phyloP scores from a whole-genome alignment of 2,329 filamentous ascomycete genomes.

The Domatiomyces catenatus region DNA sequence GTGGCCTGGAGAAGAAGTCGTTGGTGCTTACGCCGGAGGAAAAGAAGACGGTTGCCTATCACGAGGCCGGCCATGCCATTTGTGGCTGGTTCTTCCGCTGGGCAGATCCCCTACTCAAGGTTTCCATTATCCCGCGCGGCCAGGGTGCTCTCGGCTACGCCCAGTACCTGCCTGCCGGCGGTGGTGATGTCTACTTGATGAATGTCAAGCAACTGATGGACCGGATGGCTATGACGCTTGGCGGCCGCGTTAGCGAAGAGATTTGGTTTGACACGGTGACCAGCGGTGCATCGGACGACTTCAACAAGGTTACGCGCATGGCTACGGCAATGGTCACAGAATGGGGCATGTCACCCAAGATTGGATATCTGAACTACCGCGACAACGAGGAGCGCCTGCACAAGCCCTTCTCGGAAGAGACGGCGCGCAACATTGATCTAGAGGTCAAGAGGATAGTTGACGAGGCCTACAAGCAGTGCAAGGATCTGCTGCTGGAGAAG shows the following conservation, averaged over 20 bases:
- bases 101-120: slow-evolving; percentile 94
- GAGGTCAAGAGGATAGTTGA: slow-evolving; percentile 88
- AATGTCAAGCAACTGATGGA: slow-evolving; percentile 93
- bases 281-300: slow-evolving; percentile 87
- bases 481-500: slow-evolving; percentile 65
- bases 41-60: slow-evolving; percentile 92
- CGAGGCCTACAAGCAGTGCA: slow-evolving; percentile 82
- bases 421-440: slow-evolving; percentile 75
- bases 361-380: slow-evolving; percentile 84
- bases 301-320: slow-evolving; percentile 95
- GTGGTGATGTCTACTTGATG: slow-evolving; percentile 78
- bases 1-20: slow-evolving; percentile 93
- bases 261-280: slow-evolving; percentile 94
- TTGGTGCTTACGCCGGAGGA: slow-evolving; percentile 83
- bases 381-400: slow-evolving; percentile 65
- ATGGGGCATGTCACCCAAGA: slow-evolving; percentile 93
- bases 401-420: slow-evolving; percentile 93
- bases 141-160: slow-evolving; percentile 89
- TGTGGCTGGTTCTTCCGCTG: slow-evolving; percentile 96
- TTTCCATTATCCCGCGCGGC: slow-evolving; percentile 93
- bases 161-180: slow-evolving; percentile 75
- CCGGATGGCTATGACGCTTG: slow-evolving; percentile 98
- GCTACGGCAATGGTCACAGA: slow-evolving; percentile 98
- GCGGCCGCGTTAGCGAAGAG: slow-evolving; percentile 87
- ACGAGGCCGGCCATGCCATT: slow-evolving; percentile 95